Evolutionary conservation across 2,329 filamentous ascomycete species (phyloP).

Genomic region (Niveomyces coronatus): DNA sequence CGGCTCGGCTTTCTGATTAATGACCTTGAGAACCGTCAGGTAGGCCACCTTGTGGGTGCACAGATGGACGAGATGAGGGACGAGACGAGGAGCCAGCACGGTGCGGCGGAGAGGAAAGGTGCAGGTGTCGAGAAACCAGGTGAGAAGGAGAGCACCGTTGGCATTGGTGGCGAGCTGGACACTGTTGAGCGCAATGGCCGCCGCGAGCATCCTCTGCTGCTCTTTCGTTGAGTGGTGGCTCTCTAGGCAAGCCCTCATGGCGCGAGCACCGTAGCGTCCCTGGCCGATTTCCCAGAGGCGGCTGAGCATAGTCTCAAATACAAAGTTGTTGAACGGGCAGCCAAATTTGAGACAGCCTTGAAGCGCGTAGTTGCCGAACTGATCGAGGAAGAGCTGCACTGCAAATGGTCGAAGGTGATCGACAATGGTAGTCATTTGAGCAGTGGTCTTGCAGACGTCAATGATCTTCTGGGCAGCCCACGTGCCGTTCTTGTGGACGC

Average conservation of each 20-base stretch:
- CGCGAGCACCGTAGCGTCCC: conserved; percentile 86
- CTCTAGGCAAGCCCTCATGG: conserved; percentile 93
- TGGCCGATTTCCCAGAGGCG: conserved; percentile 90
- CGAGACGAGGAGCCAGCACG: conserved; percentile 81
- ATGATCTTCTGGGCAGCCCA: conserved; percentile 99
- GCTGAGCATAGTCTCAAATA: conserved; percentile 94
- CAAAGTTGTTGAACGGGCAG: conserved; percentile 83
- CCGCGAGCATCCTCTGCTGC: conserved; percentile 89
- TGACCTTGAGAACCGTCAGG: conserved; percentile 91
- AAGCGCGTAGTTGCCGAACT: conserved; percentile 97
- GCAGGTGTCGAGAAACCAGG: conserved; percentile 97
- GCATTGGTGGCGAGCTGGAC: conserved; percentile 93
- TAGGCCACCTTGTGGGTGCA: conserved; percentile 99
- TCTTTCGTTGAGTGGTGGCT: conserved; percentile 92
- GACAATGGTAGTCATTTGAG: conserved; percentile 76
- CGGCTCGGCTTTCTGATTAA: conserved; percentile 92
- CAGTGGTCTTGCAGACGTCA: conserved; percentile 78
- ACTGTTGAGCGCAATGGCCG: conserved; percentile 90
- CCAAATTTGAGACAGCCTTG: conserved; percentile 94
- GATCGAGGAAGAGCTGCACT: conserved; percentile 86
- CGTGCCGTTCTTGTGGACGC: conserved; percentile 97
- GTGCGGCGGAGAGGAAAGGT: conserved; percentile 87
- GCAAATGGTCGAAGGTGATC: conserved; percentile 78
- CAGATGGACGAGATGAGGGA: conserved; percentile 85
- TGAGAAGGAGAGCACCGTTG: conserved; percentile 86